phyloP scores from a whole-genome alignment of 192 early-diverging fungal genomes.

The Coemansia sp. region DNA sequence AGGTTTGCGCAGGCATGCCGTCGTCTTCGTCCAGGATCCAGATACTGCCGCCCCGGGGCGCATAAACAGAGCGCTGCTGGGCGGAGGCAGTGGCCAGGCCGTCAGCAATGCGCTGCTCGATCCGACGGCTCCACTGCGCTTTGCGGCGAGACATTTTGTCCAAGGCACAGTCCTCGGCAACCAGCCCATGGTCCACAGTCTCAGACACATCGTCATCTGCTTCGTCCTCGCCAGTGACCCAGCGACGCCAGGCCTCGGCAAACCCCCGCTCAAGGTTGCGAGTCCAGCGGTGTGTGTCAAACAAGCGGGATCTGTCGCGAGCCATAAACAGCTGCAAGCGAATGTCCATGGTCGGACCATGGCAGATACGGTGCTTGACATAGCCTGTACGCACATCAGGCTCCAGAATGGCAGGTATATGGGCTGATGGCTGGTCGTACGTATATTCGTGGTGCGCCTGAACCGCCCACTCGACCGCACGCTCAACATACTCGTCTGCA shows the following conservation, averaged over 20 bases:
- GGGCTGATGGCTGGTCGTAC: conserved; percentile 10
- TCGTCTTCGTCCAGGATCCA: conserved; percentile 54
- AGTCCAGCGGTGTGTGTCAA: conserved; percentile 87
- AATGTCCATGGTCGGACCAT: conserved; percentile 61
- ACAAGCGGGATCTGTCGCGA: conserved; percentile 77
- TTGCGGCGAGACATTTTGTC: conserved; percentile 13
- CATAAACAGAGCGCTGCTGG: conserved; percentile 20
- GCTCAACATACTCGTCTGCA: conserved; percentile 66
- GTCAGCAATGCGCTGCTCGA: conserved; percentile 30
- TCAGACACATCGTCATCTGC: neutral
- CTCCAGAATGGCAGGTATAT: conserved; percentile 20
- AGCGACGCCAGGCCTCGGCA: conserved; percentile 70
- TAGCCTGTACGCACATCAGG: conserved; percentile 30
- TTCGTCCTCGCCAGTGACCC: conserved; percentile 58
- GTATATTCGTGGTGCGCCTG: conserved; percentile 36
- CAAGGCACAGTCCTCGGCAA: neutral
- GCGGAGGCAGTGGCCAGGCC: neutral
- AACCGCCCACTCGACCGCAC: conserved; percentile 63
- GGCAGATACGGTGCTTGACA: conserved; percentile 38
- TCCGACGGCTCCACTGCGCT: conserved; percentile 26
- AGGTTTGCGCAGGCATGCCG: conserved; percentile 47
- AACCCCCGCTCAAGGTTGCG: conserved; percentile 75
- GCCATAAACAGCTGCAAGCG: conserved; percentile 70
- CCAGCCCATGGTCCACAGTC: neutral
- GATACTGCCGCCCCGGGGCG: conserved; percentile 46